Conservation (phyloP, 371 early-diverging fungal species). For the Syncephalastrum contaminatum region DNA sequence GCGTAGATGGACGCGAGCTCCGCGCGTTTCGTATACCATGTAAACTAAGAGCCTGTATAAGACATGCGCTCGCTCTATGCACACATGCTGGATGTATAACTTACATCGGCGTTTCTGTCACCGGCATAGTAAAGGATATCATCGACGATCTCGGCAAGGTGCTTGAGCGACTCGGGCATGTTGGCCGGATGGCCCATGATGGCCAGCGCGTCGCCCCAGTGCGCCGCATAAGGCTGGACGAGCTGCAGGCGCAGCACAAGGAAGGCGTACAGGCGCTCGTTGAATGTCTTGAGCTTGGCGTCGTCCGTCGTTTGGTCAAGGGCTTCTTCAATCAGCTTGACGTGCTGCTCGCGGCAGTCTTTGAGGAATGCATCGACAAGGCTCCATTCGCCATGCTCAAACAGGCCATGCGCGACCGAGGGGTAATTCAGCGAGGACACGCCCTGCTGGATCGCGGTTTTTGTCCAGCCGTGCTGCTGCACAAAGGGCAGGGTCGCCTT, state of each 20-base stretch:
- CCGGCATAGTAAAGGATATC: constrained; percentile 90
- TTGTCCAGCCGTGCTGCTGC: constrained; percentile 74
- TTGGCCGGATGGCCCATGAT: constrained; percentile 79
- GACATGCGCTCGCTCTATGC: no score
- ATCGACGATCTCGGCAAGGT: constrained; percentile 74
- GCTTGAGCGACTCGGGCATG: constrained; percentile 63
- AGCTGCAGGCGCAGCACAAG: constrained; percentile 59
- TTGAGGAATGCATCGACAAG: constrained; percentile 77
- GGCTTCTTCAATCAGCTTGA: constrained; percentile 43
- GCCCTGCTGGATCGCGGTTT: constrained; percentile 63
- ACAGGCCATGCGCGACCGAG: constrained; percentile 71
- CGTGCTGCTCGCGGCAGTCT: constrained; percentile 59
- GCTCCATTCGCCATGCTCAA: constrained; percentile 67
- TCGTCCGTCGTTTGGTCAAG: neutral
- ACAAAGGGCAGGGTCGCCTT: constrained; percentile 69
- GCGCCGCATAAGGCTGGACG: constrained; percentile 68
- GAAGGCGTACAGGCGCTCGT: no score
- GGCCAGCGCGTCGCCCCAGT: constrained; percentile 89
- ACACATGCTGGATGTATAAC: no score
- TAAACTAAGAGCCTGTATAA: constrained; percentile 53
- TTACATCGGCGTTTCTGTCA: constrained; percentile 79
- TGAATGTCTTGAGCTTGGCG: no score
- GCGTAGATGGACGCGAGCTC: constrained; percentile 80
- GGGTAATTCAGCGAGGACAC: constrained; percentile 72
- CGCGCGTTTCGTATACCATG: constrained; percentile 86